A percentile compares a stretch with the other conserved stretches of the same genome.
phyloP scores from a whole-genome alignment of 495 filamentous ascomycete species.

The Sphaerosporella brunnea region DNA sequence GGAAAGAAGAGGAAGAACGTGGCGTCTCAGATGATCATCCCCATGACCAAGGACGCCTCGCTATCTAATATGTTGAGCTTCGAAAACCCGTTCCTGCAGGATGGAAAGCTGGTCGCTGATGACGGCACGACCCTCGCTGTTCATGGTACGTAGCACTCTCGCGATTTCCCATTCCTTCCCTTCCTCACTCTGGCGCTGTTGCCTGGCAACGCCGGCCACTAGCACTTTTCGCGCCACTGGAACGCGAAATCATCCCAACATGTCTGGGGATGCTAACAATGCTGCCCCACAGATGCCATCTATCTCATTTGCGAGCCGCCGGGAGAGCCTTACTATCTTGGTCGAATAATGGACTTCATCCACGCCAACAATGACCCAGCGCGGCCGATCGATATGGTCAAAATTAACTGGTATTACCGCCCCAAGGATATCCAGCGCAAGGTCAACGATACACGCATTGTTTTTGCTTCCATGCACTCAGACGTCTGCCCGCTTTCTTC shows the following conservation, averaged over 20 bases:
- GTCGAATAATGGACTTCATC: slow-evolving; percentile 93
- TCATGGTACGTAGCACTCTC: slow-evolving; percentile 52
- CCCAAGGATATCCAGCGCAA: slow-evolving; percentile 89
- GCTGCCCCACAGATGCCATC: slow-evolving; percentile 53
- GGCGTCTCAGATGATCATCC: slow-evolving; percentile 11
- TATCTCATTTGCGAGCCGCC: slow-evolving; percentile 96
- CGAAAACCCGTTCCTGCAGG: slow-evolving; percentile 49
- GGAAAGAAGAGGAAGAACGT: slow-evolving; percentile 28
- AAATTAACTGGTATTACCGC: slow-evolving; percentile 96
- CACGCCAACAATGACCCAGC: slow-evolving; percentile 54
- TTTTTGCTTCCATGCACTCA: slow-evolving; percentile 97
- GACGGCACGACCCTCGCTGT: slow-evolving; percentile 68
- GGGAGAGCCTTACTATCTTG: slow-evolving; percentile 93
- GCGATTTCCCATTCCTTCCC: neutral
- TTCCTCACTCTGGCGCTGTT: slow-evolving; percentile 1
- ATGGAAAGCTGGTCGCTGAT: slow-evolving; percentile 71
- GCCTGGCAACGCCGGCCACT: slow-evolving; percentile 4
- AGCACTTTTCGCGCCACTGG: slow-evolving; percentile 5
- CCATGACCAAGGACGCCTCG: slow-evolving; percentile 20
- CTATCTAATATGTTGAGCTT: slow-evolving; percentile 73
- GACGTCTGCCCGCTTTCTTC: slow-evolving; percentile 85
- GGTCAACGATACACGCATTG: slow-evolving; percentile 66
- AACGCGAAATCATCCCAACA: neutral
- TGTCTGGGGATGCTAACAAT: neutral
- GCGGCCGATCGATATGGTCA: slow-evolving; percentile 64